Evolutionary conservation across 495 filamentous ascomycete genomes (phyloP).

Genomic region (Ascobolus immersus): DNA sequence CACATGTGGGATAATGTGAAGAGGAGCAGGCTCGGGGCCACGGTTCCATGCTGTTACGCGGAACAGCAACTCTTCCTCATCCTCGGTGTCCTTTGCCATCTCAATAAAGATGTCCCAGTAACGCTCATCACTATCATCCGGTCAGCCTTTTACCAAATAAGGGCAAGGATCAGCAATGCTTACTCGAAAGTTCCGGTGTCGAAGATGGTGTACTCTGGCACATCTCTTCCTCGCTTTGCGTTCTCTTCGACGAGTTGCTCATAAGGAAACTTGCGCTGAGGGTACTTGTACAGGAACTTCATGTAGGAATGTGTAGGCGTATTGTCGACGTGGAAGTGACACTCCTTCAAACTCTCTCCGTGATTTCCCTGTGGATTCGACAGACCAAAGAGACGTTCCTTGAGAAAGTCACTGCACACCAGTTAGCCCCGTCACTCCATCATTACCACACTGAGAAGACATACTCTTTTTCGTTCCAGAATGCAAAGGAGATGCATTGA

Average conservation of each 20-base stretch:
- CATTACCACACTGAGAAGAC: conserved; percentile 14
- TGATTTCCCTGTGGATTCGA: conserved; percentile 93
- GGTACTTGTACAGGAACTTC: conserved; percentile 96
- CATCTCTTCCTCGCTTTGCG: conserved; percentile 41
- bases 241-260: conserved; percentile 66
- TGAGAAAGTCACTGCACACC: conserved; percentile 48
- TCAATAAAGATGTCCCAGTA: conserved; percentile 98
- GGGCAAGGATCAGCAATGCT: conserved; percentile 3
- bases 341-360: conserved; percentile 87
- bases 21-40: conserved; percentile 62
- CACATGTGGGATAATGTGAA: conserved; percentile 83
- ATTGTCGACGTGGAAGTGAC: conserved; percentile 88
- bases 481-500: conserved; percentile 81
- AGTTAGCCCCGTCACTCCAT: conserved; percentile 1
- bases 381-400: conserved; percentile 79
- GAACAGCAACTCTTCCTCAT: conserved; percentile 76
- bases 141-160: background rate
- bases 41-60: conserved; percentile 90
- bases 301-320: conserved; percentile 88
- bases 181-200: conserved; percentile 67
- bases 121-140: conserved; percentile 33
- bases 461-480: conserved; percentile 94
- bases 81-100: conserved; percentile 71
- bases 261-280: conserved; percentile 76
- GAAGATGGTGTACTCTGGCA: conserved; percentile 71